These are phyloP conservation scores for Eucalyptus paniculata DNA, from an alignment of 345 rosid genomes.

Conservation along the genomic window DNA sequence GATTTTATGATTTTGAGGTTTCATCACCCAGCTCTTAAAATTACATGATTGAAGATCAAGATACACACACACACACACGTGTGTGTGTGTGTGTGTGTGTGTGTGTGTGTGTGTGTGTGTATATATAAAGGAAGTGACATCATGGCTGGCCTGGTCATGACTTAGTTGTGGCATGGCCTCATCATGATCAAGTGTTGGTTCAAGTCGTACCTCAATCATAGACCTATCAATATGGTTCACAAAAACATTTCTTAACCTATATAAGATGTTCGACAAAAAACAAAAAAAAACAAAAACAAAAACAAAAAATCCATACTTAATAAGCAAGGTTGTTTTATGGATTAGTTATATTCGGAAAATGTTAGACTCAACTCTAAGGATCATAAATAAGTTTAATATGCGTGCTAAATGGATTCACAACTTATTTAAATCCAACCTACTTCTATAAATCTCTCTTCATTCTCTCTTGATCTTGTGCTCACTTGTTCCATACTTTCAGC, in stretches of 20 bases:
- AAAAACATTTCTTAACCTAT: not conserved
- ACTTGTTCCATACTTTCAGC: too few relatives aligned
- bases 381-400: not conserved
- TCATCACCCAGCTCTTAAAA: not conserved
- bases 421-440: not conserved
- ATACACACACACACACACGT: accelerated
- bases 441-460: not conserved
- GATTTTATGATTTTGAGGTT: not conserved
- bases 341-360: too few relatives aligned
- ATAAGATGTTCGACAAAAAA: not conserved
- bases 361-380: not conserved
- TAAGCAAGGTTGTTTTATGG: not conserved
- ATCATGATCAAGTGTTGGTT: not conserved
- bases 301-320: too few relatives aligned
- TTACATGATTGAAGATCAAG: not conserved
- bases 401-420: not conserved
- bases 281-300: accelerated
- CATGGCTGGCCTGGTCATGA: not conserved
- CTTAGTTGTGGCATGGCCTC: not conserved
- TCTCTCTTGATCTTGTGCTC: too few relatives aligned
- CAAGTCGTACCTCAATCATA: not conserved
- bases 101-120: accelerated
- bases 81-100: accelerated
- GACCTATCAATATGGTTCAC: not conserved
- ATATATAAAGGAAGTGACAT: too few relatives aligned